Percentiles rank a stretch among this genome's conserved stretches.
phyloP scores from a whole-genome alignment of 2,329 filamentous ascomycete species.

The Ophiostoma australiae region DNA sequence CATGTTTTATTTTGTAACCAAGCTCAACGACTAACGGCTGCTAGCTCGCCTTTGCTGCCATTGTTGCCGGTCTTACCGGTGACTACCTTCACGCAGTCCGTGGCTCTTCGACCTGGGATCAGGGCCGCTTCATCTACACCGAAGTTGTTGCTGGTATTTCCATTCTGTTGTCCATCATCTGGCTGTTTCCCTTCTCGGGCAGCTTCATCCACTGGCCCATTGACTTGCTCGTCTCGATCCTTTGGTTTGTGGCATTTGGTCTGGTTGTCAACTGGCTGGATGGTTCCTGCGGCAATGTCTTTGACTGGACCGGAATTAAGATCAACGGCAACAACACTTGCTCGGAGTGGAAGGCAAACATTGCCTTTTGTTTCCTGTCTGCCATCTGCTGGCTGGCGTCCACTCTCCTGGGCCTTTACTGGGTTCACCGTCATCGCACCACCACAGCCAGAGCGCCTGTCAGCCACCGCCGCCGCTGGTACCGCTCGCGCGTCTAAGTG shows the following conservation, averaged over 20 bases:
- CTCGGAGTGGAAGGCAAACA: slow-evolving; percentile 63
- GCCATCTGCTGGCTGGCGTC: slow-evolving; percentile 67
- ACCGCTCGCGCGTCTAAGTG: slow-evolving; percentile 39
- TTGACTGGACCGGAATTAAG: slow-evolving; percentile 55
- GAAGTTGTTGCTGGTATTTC: slow-evolving; percentile 65
- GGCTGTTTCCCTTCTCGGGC: slow-evolving; percentile 65
- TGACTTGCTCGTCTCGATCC: slow-evolving; percentile 63
- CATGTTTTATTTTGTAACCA: too few species aligned
- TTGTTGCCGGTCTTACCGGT: slow-evolving; percentile 66
- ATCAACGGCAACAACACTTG: slow-evolving; percentile 50
- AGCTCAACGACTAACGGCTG: not conserved
- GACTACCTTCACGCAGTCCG: slow-evolving; percentile 54
- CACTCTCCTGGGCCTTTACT: slow-evolving; percentile 53
- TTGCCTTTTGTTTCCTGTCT: slow-evolving; percentile 68
- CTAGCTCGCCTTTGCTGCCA: slow-evolving; percentile 61
- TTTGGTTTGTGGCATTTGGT: slow-evolving; percentile 67
- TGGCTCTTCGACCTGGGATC: slow-evolving; percentile 47
- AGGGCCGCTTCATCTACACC: slow-evolving; percentile 68
- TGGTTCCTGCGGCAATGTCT: slow-evolving; percentile 51
- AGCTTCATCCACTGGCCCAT: slow-evolving; percentile 66
- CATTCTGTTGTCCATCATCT: slow-evolving; percentile 64
- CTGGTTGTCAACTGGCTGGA: slow-evolving; percentile 54
- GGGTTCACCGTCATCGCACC: slow-evolving; percentile 44
- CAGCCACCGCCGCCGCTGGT: slow-evolving; percentile 37
- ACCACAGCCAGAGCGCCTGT: slow-evolving; percentile 26